Evolutionary conservation across 768 basidiomycete species (phyloP), one percentile per base, ranked within the genome.

Genomic region (Mycena filopes): DNA sequence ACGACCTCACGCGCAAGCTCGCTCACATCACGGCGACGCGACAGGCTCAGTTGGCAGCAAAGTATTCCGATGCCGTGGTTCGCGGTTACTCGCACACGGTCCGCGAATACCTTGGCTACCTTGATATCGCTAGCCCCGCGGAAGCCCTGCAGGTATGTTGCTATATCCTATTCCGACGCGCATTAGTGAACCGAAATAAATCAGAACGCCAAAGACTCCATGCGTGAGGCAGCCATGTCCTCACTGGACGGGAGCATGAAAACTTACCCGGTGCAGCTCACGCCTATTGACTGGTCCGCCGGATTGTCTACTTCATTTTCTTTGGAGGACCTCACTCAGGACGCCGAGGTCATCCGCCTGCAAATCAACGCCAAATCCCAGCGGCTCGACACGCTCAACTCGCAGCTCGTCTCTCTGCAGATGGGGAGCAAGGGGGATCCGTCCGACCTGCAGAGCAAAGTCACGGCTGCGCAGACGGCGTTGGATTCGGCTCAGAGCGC

Each of bases 201-300:
- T 12, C 36, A 75, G 58, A 68, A 71, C 40, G 75, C 72, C 11
- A 75, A 75, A 50, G 75, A 76, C 33, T 49, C 72, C 25, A 64
- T 74, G 41, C 74, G 74, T 28, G 74, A 76, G 53, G 60, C 73
- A 16, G 67, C 73, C n/a, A 66, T 68, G 59, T 72, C 72, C 41
- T 74, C 73, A 9, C 64, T 76, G 4, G 72, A 74, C 63, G 72
- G 71, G 5, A 68, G 66, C 51, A 68, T 74, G 63, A 70, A 71
- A 26, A 60, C 74, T 11, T 76, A 71, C 42, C 75, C 75, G 0
- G 69, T 74, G 10, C 75, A 74, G 42, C 66, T 76, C 68, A 58
- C 64, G 15, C 75, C 75, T 11, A 55, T 76, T 40, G 73, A 74
- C 46, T 76, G 75, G 75, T 76, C 72, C 61, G 68, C 71, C 46